phyloP scores from a whole-genome alignment of 768 basidiomycete genomes.

The Multifurca ochricompacta region DNA sequence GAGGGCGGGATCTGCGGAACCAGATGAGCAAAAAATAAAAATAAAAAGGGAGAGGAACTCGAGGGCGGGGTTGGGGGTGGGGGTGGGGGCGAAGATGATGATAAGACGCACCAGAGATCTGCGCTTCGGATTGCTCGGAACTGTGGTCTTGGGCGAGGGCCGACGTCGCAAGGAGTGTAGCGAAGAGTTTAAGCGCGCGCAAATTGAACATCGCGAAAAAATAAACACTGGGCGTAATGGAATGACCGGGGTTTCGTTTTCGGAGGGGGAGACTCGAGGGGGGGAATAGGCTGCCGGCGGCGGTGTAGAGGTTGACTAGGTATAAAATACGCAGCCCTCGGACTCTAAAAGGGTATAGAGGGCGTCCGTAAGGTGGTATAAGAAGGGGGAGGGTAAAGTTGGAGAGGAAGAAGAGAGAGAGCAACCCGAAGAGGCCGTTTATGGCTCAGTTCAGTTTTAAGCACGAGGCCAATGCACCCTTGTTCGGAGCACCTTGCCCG shows the following conservation, averaged over 20 bases:
- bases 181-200: background rate
- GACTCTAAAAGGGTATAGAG: background rate
- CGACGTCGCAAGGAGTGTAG: background rate
- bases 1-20: background rate
- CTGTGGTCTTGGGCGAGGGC: constrained; percentile 11
- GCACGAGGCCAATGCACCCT: background rate
- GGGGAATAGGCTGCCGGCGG: background rate
- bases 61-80: too few relatives aligned
- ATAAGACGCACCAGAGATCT: constrained; percentile 7
- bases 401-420: background rate
- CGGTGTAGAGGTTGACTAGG: too few relatives aligned
- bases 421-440: background rate
- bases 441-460: background rate
- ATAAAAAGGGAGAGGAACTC: background rate
- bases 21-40: background rate
- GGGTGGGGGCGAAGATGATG: too few relatives aligned
- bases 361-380: background rate
- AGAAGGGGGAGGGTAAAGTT: too few relatives aligned
- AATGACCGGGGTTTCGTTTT: background rate
- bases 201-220: background rate
- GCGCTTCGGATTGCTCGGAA: constrained; percentile 15
- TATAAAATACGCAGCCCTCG: background rate
- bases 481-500: background rate
- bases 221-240: too few relatives aligned
- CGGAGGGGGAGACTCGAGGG: background rate